Percentiles rank a stretch among this genome's conserved stretches.
These are phyloP conservation scores for Colletotrichum brevisporum DNA, from an alignment of 2,329 filamentous ascomycete genomes.

Conservation along the genomic window DNA sequence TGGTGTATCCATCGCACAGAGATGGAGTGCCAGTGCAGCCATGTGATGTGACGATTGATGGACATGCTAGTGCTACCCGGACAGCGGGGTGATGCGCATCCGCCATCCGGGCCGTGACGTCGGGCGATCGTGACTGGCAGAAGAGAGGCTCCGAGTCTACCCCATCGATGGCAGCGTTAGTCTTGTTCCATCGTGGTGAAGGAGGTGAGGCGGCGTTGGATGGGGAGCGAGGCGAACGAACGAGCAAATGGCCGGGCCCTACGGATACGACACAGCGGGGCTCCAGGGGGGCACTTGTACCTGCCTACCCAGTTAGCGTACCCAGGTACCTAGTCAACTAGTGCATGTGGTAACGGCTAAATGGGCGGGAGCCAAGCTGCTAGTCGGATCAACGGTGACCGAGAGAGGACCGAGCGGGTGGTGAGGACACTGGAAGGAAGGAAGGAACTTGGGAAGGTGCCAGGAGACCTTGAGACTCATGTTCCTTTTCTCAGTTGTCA, in stretches of 20 bases:
- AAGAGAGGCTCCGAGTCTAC: neutral
- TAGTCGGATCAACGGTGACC: slow-evolving; percentile 29
- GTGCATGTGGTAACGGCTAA: slow-evolving; percentile 2
- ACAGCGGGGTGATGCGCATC: neutral
- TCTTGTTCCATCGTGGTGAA: no score
- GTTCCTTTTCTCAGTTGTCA: neutral
- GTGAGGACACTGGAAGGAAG: neutral
- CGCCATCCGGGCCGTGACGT: neutral
- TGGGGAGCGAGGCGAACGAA: neutral
- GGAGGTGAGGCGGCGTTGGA: neutral
- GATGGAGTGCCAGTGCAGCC: slow-evolving; percentile 17
- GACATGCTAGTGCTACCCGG: no score
- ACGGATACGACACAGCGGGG: no score
- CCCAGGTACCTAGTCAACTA: no score
- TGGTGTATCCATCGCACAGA: neutral
- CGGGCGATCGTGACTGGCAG: neutral
- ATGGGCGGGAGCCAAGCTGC: neutral
- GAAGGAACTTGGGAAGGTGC: neutral
- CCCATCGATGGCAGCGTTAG: no score
- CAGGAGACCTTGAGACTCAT: neutral
- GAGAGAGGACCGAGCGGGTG: slow-evolving; percentile 31
- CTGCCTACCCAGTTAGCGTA: no score
- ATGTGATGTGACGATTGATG: neutral
- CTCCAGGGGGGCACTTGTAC: no score
- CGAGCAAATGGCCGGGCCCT: neutral